Base-by-base conservation (phyloP, 2,329 filamentous ascomycete genomes). In the Myriosclerotinia duriaeana region DNA sequence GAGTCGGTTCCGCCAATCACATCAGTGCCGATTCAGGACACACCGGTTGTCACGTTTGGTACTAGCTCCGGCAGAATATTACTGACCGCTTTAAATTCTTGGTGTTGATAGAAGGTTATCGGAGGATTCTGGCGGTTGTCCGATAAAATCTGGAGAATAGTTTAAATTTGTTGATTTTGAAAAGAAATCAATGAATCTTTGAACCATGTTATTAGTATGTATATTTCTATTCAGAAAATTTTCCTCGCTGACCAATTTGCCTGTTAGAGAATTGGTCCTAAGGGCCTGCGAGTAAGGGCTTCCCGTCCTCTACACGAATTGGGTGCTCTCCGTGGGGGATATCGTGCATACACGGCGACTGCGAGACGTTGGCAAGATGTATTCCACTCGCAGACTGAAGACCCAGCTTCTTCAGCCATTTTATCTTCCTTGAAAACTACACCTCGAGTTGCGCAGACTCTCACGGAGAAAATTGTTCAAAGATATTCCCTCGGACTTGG, bases 381-480 rank as follows among this genome's bases (percentile, higher is more conserved):
- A 67, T 91, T 91, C 74, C 86, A 86, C 67, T 84, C 87, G 2
- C 85, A 90, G 75, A 81, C 86, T 66, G 83, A 89, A 67, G 84
- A 84, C 69, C 78, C 84, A 2, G 67, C 74, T 42, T 74, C 79
- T 5, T 80, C 86, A 5, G 79, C 84, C 55, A 78, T 89, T 68
- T 82, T 88, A 65, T 81, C 83, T 53, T 81, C 84, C 42, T 76
- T 82, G 64, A 79, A 80, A 71, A 73, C 77, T n/a, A 69, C 76
- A 5, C 71, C 77, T 46, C 65, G 64, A 48, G 62, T 73, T 69
- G 72, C 91, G 0, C 93, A 97, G 78, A 97, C 91, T 3, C 79
- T 97, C 62, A 95, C 91, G 3, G 93, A 97, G 78, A 97, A 97
- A 82, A 97, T 97, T 67, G 89, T 97, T 0, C 93, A 97, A 77